These are phyloP conservation scores for Chytriomyces confervae DNA, from an alignment of 192 early-diverging fungal genomes.

Conservation along the genomic window DNA sequence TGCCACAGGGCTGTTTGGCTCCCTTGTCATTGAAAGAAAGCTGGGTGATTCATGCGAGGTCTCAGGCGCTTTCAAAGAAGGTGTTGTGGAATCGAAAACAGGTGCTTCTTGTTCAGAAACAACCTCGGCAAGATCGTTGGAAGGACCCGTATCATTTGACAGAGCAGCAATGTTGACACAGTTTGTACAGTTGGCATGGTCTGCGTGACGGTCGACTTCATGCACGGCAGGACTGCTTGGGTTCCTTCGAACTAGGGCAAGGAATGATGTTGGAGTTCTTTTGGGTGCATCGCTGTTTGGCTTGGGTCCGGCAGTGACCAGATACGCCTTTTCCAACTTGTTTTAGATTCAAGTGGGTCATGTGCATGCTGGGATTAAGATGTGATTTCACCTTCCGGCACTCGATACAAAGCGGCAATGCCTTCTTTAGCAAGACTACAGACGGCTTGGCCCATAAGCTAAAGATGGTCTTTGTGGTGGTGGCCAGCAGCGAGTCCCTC, in stretches of 20 bases:
- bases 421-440: neutral
- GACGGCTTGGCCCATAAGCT: neutral
- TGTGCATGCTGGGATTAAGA: no score
- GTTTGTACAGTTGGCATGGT: no score
- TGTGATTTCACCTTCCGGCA: neutral
- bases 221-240: neutral
- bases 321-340: neutral
- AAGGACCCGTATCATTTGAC: no score
- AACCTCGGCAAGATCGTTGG: no score
- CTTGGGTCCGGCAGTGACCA: neutral
- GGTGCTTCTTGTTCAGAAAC: no score
- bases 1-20: no score
- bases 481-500: neutral
- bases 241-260: neutral
- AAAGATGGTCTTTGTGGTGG: slow-evolving; percentile 16
- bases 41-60: no score
- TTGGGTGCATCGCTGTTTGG: neutral
- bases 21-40: no score
- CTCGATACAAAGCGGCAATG: slow-evolving; percentile 13
- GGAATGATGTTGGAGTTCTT: neutral
- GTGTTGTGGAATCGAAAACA: no score
- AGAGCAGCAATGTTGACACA: no score
- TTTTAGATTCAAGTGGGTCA: no score
- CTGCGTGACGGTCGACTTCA: neutral
- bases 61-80: no score